phyloP scores from a whole-genome alignment of 2,329 filamentous ascomycete species.

The Aspergillus pseudonomiae region DNA sequence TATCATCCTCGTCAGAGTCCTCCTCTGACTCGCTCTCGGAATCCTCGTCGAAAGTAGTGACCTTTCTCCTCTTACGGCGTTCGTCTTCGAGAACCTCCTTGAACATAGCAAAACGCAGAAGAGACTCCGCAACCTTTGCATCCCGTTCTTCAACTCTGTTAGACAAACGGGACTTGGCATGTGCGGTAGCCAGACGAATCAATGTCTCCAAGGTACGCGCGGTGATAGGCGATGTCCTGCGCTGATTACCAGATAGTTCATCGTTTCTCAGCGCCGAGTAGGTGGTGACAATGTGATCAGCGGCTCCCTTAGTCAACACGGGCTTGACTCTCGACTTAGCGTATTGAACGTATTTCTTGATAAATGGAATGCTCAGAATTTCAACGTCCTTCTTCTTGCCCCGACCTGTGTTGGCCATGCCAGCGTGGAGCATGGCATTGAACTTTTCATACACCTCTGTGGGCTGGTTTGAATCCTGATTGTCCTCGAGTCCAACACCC shows the following conservation, averaged over 20 bases:
- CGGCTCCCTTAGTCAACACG: constrained; percentile 84
- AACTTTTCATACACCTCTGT: constrained; percentile 96
- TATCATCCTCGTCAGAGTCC: constrained; percentile 34
- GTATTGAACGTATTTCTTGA: constrained; percentile 99
- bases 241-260: constrained; percentile 90
- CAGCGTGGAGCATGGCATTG: constrained; percentile 92
- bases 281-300: constrained; percentile 85
- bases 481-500: constrained; percentile 80
- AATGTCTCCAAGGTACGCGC: constrained; percentile 96
- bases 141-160: constrained; percentile 88
- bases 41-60: constrained; percentile 67
- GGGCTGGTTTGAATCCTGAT: constrained; percentile 69
- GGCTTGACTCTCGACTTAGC: constrained; percentile 91
- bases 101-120: constrained; percentile 92
- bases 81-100: constrained; percentile 85
- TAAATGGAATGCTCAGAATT: constrained; percentile 92
- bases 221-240: constrained; percentile 91
- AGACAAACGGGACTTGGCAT: constrained; percentile 89
- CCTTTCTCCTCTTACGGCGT: constrained; percentile 80
- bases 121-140: constrained; percentile 82
- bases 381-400: constrained; percentile 77
- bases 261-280: constrained; percentile 95
- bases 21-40: constrained; percentile 50
- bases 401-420: constrained; percentile 77
- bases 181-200: constrained; percentile 95